Percentiles rank a stretch among this genome's conserved stretches.
These are phyloP conservation scores for Ligustrum vulgare DNA, from an alignment of 257 asterid genomes.

Conservation along the genomic window DNA sequence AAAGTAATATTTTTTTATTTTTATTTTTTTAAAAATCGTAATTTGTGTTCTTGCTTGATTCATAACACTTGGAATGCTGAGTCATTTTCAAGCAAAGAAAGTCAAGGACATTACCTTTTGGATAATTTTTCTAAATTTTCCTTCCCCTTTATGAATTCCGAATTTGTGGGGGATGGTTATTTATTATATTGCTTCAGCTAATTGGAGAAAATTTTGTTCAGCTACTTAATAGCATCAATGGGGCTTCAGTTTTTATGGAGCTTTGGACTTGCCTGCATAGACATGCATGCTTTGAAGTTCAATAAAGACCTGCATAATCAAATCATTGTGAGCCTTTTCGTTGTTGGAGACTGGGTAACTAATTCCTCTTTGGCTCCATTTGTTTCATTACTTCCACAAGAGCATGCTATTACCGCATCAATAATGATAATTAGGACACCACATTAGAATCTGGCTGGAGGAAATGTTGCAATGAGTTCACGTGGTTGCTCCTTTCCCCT, in stretches of 20 bases:
- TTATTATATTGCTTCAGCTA: slow-evolving; percentile 16
- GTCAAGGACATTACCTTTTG: slow-evolving; percentile 8
- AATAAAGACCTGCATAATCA: slow-evolving; percentile 70
- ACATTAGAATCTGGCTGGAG: not conserved
- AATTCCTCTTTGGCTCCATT: slow-evolving; percentile 8
- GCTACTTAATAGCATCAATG: slow-evolving; percentile 94
- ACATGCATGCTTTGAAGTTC: slow-evolving; percentile 78
- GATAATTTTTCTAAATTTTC: not conserved
- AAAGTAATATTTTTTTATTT: too few species aligned
- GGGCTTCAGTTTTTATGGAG: slow-evolving; percentile 96
- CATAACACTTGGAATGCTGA: not conserved
- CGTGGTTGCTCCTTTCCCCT: not conserved
- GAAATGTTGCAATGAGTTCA: not conserved
- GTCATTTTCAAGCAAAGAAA: not conserved
- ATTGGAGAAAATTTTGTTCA: slow-evolving; percentile 37
- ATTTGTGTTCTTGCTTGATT: not conserved
- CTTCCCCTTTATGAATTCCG: not conserved
- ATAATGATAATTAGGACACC: not conserved
- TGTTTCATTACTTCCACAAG: not conserved
- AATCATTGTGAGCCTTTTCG: slow-evolving; percentile 67
- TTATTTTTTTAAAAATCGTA: too few species aligned
- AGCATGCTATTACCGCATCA: not conserved
- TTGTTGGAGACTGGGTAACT: slow-evolving; percentile 92
- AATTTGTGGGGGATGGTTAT: not conserved
- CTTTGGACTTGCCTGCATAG: slow-evolving; percentile 82